These are phyloP conservation scores for Syzygium syzygioides DNA, from an alignment of 441 rosid species.

Conservation along the genomic window DNA sequence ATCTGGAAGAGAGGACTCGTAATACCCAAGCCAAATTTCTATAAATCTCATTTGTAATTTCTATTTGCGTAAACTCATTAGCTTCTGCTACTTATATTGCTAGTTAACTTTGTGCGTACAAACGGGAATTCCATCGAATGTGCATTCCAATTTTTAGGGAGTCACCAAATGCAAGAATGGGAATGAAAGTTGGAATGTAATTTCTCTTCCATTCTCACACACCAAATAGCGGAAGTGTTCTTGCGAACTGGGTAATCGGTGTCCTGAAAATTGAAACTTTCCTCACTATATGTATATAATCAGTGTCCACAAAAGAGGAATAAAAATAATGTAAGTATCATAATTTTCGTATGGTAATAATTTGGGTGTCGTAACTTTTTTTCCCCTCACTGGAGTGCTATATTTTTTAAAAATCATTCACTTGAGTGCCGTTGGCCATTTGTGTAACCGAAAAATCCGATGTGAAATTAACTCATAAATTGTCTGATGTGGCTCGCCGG, in stretches of 20 bases:
- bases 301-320: not conserved
- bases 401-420: not conserved
- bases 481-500: rapidly evolving
- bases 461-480: not conserved
- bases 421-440: not conserved
- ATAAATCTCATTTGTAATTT: not conserved
- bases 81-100: not conserved
- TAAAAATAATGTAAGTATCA: not conserved
- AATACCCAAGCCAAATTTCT: not conserved
- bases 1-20: not conserved
- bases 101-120: not conserved
- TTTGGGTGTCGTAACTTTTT: rapidly evolving
- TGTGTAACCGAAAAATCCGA: not conserved
- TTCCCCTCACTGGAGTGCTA: not conserved
- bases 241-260: not conserved
- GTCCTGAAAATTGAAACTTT: not conserved
- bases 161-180: not conserved
- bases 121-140: not conserved
- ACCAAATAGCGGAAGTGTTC: not conserved
- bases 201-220: not conserved
- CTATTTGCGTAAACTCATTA: not conserved
- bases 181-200: not conserved
- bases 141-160: not conserved
- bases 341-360: not conserved
- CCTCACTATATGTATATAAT: not conserved